Evolutionary conservation across 2,329 filamentous ascomycete species (phyloP), one percentile per base, ranked within the genome.

Genomic region (Nigrospora oryzae): DNA sequence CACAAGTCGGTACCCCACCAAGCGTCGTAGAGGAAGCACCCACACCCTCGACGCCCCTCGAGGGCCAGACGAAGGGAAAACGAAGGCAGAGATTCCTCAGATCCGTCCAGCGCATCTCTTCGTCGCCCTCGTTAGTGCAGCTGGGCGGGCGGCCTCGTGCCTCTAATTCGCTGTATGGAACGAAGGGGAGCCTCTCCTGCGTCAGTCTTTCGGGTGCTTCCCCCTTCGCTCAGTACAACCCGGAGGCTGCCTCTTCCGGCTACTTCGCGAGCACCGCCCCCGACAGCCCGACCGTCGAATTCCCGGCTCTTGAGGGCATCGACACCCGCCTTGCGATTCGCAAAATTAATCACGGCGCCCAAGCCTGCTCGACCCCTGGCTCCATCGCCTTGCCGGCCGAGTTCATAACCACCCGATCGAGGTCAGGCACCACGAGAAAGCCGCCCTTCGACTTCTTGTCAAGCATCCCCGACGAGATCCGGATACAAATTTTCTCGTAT

Each of bases 381-480:
- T 83, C 79, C 0, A 73, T 80, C 5, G 72, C 80, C 11, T 62
- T 91, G 6, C 86, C 87, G 0, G 66, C 72, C 28, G 84, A 85
- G 13, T 49, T 86, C 38, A 71, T 75, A 39, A 71, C 63, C n/a
- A 62, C 59, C 31, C 67, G 57, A 56, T 56, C 63, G 14, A 53
- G 53, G 52, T 56, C 53, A 14, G 49, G 46, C 37, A 52, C 51
- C 13, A 46, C 38, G 14, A 56, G 56, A 43, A 70, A 66, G 52
- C 52, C 55, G 3, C 62, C 67, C 10, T 73, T 74, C 61, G 79
- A 85, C 52, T 86, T 94, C 52, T 96, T 90, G 89, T 75, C 71
- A 12, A 76, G 79, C 36, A 77, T 97, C 71, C 93, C 93, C 0
- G 72, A 82, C 40, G 93, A 98, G 67, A 73, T 97, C 45, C 83